Evolutionary conservation across 2,329 filamentous ascomycete genomes (phyloP), one percentile per base, ranked within the genome.

Genomic region (Cladosporium sphaerospermum): DNA sequence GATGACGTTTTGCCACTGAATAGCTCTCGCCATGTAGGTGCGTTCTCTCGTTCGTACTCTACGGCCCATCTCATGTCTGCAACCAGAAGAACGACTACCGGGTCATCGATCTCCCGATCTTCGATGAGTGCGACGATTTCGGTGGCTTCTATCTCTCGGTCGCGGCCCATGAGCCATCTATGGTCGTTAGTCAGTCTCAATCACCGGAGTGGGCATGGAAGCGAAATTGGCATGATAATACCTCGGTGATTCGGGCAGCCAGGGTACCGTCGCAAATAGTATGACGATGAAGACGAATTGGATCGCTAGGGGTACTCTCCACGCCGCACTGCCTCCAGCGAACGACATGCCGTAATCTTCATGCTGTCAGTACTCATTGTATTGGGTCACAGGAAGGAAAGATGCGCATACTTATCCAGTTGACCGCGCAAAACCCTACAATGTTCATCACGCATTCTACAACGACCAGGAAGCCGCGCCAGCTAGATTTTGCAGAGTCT

Each of bases 361-460:
- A 47, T 18, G 14, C 23, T 14, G 23, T 13, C 28, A 47, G 23
- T 34, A 34, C 32, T 31, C 16, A 16, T 16, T 16, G 16, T 16
- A 16, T 16, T 16, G 16, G 16, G 16, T 16, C 16, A 16, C 16
- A 16, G 16, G 16, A 16, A 16, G 16, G 16, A 16, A 16, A 16
- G 16, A 2, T 16, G 16, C 16, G 16, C 53, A 75, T 73, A 54
- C 77, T 72, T 54, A 75, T 65, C 75, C 74, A 74, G 65, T 75
- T 73, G 57, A 69, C 73, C 50, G 76, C 67, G 44, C 69, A 73
- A 53, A 77, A 71, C 60, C 74, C 75, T 34, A 71, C 73, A 6
- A 74, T 76, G 53, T 77, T 77, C 62, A 77, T 62, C 42, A 73
- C 67, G 47, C 74, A 73, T 3, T 34, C 32, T 71, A 77, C 76